phyloP scores from a whole-genome alignment of 768 basidiomycete genomes.

The Psilocybe sp. region DNA sequence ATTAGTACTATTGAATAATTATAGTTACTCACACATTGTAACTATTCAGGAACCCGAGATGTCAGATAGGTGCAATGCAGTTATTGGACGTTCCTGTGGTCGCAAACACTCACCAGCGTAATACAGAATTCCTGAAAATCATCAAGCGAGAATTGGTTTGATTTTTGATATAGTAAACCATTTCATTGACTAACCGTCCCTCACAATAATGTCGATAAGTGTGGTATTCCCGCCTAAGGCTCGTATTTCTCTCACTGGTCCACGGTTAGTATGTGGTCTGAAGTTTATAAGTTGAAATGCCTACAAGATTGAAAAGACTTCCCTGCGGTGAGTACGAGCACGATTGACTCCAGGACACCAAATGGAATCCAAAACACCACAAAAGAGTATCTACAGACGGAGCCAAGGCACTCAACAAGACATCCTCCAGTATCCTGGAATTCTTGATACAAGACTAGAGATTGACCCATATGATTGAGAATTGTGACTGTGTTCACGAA shows the following conservation, averaged over 20 bases:
- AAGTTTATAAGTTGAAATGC: background rate
- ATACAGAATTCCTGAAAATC: constrained; percentile 7
- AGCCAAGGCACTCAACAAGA: constrained; percentile 8
- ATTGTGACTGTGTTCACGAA: background rate
- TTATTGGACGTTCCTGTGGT: too few species aligned
- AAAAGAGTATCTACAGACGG: constrained; percentile 7
- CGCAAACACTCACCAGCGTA: background rate
- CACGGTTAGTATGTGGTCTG: background rate
- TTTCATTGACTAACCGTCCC: constrained; percentile 6
- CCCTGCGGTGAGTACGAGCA: background rate
- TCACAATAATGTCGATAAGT: constrained; percentile 8
- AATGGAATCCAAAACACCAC: constrained; percentile 18
- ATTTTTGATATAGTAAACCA: background rate
- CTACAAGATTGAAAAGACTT: background rate
- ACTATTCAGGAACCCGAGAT: too few species aligned
- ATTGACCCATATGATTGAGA: background rate
- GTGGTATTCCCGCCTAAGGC: background rate
- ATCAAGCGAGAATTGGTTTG: too few species aligned
- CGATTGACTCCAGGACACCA: constrained; percentile 14
- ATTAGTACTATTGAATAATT: background rate
- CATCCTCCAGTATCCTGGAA: constrained; percentile 5
- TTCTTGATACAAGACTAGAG: background rate
- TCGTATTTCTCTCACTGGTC: background rate
- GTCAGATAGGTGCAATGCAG: too few species aligned
- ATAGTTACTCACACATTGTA: constrained; percentile 1